Conservation (phyloP, 257 asterid genomes). For the Phtheirospermum japonicum region DNA sequence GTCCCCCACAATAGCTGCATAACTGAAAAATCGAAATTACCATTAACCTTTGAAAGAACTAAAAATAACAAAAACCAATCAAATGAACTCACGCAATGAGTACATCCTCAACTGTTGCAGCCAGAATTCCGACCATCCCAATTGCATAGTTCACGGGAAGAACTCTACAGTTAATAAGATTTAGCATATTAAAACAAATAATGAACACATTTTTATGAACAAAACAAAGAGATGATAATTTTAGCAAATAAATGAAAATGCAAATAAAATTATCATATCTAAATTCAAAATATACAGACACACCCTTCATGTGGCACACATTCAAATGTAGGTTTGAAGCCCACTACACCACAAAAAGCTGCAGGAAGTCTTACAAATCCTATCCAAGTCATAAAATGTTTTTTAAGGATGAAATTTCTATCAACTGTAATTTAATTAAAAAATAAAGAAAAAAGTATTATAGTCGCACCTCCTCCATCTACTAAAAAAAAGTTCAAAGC, state of each 20-base stretch:
- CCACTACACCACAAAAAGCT: constrained; percentile 92
- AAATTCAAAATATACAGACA: background rate
- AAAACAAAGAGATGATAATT: background rate
- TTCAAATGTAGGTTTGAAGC: constrained; percentile 83
- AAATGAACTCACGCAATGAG: constrained; percentile 56
- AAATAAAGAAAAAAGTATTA: too few relatives aligned
- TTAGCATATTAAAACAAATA: too few relatives aligned
- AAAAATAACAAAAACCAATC: constrained; percentile 23
- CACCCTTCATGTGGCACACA: constrained; percentile 86
- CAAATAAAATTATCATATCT: too few relatives aligned
- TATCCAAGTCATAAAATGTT: constrained; percentile 20
- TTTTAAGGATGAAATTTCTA: background rate
- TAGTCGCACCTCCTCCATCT: too few relatives aligned
- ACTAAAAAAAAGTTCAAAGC: too few relatives aligned
- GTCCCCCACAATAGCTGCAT: constrained; percentile 73
- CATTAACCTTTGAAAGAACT: too few relatives aligned
- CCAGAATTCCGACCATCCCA: constrained; percentile 80
- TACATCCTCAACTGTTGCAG: constrained; percentile 85
- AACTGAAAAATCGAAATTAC: too few relatives aligned
- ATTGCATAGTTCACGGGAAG: too few relatives aligned
- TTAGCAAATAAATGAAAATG: too few relatives aligned
- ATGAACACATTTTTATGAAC: background rate
- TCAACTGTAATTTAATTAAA: too few relatives aligned
- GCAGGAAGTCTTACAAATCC: constrained; percentile 97
- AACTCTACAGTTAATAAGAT: constrained; percentile 43